These are phyloP conservation scores for Umbelopsis sp. DNA, from an alignment of 192 early-diverging fungal species.

Conservation along the genomic window DNA sequence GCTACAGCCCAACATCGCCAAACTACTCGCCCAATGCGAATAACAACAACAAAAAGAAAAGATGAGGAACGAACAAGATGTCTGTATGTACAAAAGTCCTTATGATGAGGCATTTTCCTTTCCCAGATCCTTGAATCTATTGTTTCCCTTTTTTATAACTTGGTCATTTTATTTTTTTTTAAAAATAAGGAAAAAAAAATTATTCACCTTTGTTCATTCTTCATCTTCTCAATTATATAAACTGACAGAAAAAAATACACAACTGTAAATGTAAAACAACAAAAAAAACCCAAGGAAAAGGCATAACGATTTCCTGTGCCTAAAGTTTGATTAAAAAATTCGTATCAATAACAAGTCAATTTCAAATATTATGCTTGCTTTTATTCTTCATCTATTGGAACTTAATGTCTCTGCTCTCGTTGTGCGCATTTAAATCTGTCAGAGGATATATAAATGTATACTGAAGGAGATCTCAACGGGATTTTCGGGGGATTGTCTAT, in stretches of 20 bases:
- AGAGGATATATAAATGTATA: too few relatives aligned
- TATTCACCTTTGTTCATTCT: background rate
- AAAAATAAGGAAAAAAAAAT: slow-evolving; percentile 5
- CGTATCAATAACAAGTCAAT: too few relatives aligned
- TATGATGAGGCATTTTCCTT: slow-evolving; percentile 19
- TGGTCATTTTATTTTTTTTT: background rate
- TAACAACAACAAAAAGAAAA: slow-evolving; percentile 6
- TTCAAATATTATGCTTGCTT: too few relatives aligned
- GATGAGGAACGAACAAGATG: background rate
- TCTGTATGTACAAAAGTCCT: slow-evolving; percentile 21
- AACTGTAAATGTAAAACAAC: slow-evolving; percentile 6
- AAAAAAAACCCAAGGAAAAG: background rate
- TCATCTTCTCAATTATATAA: background rate
- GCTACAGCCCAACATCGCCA: slow-evolving; percentile 73
- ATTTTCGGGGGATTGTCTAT: background rate
- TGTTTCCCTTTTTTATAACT: slow-evolving; percentile 8
- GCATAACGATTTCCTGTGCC: background rate
- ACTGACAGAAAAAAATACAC: background rate
- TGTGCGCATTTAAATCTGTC: too few relatives aligned
- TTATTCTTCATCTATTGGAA: too few relatives aligned
- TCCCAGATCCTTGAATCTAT: background rate
- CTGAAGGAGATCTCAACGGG: background rate
- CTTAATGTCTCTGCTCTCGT: too few relatives aligned
- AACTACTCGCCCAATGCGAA: slow-evolving; percentile 41
- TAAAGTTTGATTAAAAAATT: too few relatives aligned